These are phyloP conservation scores for Aspergillus fijiensis DNA, from an alignment of 2,329 filamentous ascomycete species.

Conservation along the genomic window DNA sequence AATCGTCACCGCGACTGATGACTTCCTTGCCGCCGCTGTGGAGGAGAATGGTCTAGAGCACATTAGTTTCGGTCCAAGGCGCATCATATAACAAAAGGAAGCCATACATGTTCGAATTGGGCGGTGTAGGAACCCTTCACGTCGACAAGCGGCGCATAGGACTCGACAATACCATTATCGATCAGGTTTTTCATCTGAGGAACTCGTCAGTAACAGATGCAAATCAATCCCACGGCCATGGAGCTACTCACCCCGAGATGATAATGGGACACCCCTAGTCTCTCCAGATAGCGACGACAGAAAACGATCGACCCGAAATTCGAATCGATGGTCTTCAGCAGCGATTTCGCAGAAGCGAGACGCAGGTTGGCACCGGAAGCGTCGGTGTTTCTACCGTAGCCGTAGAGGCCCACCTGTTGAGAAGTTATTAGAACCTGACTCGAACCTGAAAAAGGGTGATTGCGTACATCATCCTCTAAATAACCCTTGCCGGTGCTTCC, in stretches of 20 bases:
- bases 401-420: conserved; percentile 51
- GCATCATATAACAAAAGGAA: background rate
- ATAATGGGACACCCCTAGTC: conserved; percentile 62
- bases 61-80: conserved; percentile 3
- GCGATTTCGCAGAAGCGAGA: conserved; percentile 55
- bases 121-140: conserved; percentile 61
- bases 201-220: background rate
- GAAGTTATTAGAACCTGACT: conserved; percentile 5
- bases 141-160: conserved; percentile 58
- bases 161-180: conserved; percentile 57
- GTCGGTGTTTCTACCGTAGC: conserved; percentile 49
- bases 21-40: conserved; percentile 51
- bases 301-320: conserved; percentile 65
- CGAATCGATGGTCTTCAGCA: conserved; percentile 60
- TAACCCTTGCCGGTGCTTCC: conserved; percentile 55
- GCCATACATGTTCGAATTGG: conserved; percentile 60
- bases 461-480: conserved; percentile 48
- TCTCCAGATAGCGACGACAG: conserved; percentile 61
- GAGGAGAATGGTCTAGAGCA: conserved; percentile 49
- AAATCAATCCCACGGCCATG: background rate
- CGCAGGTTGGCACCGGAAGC: conserved; percentile 34
- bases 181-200: conserved; percentile 58
- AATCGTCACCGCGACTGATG: conserved; percentile 55
- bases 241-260: conserved; percentile 52
- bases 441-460: background rate